Conservation (phyloP, 2,329 filamentous ascomycete genomes). For the Talaromyces funiculosus region DNA sequence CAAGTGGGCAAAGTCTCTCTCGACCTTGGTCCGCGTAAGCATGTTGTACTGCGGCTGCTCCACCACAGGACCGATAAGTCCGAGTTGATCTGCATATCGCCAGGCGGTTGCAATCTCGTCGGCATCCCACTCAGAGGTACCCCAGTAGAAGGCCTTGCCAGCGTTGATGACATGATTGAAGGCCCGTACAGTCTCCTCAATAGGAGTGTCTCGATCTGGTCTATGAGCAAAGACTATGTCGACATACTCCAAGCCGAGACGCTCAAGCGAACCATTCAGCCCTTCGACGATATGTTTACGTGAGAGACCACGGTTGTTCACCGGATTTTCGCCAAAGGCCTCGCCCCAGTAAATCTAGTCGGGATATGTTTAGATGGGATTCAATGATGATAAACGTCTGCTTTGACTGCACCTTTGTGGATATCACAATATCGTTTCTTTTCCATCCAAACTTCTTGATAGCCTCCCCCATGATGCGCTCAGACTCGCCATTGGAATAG, state of each 20-base stretch:
- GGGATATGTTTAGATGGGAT: neutral
- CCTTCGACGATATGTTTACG: conserved; percentile 67
- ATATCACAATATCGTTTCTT: conserved; percentile 53
- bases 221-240: conserved; percentile 66
- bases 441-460: conserved; percentile 57
- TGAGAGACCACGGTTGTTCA: conserved; percentile 63
- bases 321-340: conserved; percentile 54
- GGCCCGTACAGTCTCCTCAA: conserved; percentile 64
- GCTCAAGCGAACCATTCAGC: conserved; percentile 53
- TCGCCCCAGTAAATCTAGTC: conserved; percentile 59
- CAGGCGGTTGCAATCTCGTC: conserved; percentile 61
- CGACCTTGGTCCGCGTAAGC: conserved; percentile 56
- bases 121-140: conserved; percentile 63
- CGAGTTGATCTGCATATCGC: conserved; percentile 55
- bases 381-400: neutral
- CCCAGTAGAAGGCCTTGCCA: conserved; percentile 67
- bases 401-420: conserved; percentile 51
- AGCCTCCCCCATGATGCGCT: conserved; percentile 51
- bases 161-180: conserved; percentile 66
- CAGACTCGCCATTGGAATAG: conserved; percentile 50
- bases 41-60: conserved; percentile 66
- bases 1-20: conserved; percentile 56
- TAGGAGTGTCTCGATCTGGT: conserved; percentile 61
- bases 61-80: conserved; percentile 58
- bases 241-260: conserved; percentile 60